Percentiles rank a stretch among this genome's conserved stretches.
Conservation (phyloP, 1,284 basidiomycete species). For the Entoloma clypeatum region DNA sequence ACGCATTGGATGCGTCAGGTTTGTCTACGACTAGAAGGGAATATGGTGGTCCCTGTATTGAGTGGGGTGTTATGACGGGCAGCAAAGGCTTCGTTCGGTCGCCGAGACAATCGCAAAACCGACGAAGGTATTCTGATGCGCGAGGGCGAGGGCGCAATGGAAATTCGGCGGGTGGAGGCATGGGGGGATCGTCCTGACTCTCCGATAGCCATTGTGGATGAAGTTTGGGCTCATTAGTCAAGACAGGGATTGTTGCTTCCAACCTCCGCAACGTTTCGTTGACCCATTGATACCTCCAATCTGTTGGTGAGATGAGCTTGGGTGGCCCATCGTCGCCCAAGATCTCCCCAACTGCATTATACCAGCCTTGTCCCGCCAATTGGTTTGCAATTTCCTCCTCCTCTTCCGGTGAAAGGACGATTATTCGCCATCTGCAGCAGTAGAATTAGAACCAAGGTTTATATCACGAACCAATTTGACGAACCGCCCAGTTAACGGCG, state of each 20-base stretch:
- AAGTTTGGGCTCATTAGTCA: conserved; percentile 53
- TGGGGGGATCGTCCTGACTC: conserved; percentile 45
- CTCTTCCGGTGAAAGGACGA: conserved; percentile 86
- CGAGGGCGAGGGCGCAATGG: conserved; percentile 70
- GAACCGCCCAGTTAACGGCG: conserved; percentile 81
- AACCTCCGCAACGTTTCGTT: conserved; percentile 68
- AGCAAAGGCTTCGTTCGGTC: conserved; percentile 37
- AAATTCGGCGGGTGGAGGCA: conserved; percentile 72
- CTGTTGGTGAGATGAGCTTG: conserved; percentile 58
- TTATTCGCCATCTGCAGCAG: conserved; percentile 68
- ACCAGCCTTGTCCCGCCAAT: conserved; percentile 82
- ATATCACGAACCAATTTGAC: conserved; percentile 18
- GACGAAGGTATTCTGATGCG: conserved; percentile 59
- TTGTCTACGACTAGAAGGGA: conserved; percentile 81
- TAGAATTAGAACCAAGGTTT: conserved; percentile 6
- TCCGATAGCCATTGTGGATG: conserved; percentile 55
- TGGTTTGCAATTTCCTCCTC: conserved; percentile 80
- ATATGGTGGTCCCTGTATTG: conserved; percentile 79
- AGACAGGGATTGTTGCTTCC: conserved; percentile 64
- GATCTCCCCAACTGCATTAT: conserved; percentile 74
- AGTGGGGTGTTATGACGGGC: conserved; percentile 49
- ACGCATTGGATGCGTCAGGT: conserved; percentile 77
- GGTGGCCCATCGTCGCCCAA: conserved; percentile 66
- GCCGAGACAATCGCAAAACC: conserved; percentile 47
- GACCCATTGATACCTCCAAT: conserved; percentile 88